A percentile compares a stretch with the other conserved stretches of the same genome.
Evolutionary conservation across 192 early-diverging fungal genomes (phyloP).

Genomic region (Spizellomyces punctatus): DNA sequence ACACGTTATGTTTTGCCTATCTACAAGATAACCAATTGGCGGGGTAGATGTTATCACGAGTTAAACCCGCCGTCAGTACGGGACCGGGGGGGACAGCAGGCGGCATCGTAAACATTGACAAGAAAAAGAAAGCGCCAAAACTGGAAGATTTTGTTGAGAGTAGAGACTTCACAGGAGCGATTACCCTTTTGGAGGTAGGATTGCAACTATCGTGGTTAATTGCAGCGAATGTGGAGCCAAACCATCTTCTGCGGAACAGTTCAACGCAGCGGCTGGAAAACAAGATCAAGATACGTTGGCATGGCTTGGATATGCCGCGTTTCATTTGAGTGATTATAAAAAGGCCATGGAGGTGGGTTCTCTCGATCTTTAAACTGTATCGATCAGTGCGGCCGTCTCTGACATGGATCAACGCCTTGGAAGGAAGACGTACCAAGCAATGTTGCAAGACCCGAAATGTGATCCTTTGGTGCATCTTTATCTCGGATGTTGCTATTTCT

Average conservation of each 20-base stretch:
- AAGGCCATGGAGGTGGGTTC: constrained; percentile 57
- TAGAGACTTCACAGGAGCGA: constrained; percentile 60
- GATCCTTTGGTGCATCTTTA: constrained; percentile 58
- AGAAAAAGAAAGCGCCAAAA: constrained; percentile 54
- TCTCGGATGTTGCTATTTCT: constrained; percentile 61
- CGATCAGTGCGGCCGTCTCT: constrained; percentile 1
- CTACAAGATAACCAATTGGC: no score
- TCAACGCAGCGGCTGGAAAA: constrained; percentile 52
- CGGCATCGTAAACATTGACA: constrained; percentile 29
- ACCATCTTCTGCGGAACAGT: constrained; percentile 30
- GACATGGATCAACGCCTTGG: not conserved
- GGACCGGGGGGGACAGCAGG: not conserved
- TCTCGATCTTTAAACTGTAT: not conserved
- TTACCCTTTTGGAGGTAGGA: constrained; percentile 59
- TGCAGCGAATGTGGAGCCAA: not conserved
- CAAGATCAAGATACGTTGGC: constrained; percentile 41
- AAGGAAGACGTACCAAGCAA: constrained; percentile 44
- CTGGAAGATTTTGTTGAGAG: constrained; percentile 55
- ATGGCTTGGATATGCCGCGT: constrained; percentile 57
- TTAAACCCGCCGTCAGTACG: constrained; percentile 50
- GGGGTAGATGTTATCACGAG: constrained; percentile 59
- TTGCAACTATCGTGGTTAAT: not conserved
- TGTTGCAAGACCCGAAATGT: constrained; percentile 43
- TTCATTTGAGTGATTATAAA: constrained; percentile 59
- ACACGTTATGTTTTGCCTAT: no score